phyloP scores from a whole-genome alignment of 1,139 yeast genomes.

The Suhomyces bokatorum region DNA sequence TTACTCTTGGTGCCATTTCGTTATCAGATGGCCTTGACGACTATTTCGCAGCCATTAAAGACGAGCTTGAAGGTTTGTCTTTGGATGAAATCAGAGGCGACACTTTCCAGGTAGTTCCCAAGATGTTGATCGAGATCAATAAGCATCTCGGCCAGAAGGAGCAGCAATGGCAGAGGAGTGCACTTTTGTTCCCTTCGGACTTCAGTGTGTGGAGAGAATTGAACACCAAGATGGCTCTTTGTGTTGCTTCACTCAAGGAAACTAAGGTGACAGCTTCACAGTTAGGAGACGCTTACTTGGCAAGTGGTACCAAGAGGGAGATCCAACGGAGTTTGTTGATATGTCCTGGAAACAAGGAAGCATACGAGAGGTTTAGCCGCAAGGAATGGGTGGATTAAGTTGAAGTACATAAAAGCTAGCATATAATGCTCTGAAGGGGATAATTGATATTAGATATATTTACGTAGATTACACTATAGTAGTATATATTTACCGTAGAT shows the following conservation, averaged over 20 bases:
- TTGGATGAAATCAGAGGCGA: conserved; percentile 52
- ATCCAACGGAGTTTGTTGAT: conserved; percentile 57
- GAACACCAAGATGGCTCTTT: conserved; percentile 46
- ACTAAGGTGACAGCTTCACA: conserved; percentile 54
- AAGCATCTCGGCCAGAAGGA: conserved; percentile 25
- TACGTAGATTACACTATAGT: too few relatives aligned
- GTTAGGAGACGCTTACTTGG: conserved; percentile 52
- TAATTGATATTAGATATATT: too few relatives aligned
- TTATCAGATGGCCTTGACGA: conserved; percentile 62
- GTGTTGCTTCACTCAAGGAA: conserved; percentile 49
- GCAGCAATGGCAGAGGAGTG: conserved; percentile 65
- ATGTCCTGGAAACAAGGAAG: conserved; percentile 25
- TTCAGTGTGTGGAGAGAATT: conserved; percentile 67
- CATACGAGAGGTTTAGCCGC: conserved; percentile 7
- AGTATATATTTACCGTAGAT: too few relatives aligned
- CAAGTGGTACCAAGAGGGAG: conserved; percentile 48
- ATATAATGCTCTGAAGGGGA: too few relatives aligned
- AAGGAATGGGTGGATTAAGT: too few relatives aligned
- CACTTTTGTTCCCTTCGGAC: conserved; percentile 73
- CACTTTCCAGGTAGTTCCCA: conserved; percentile 56
- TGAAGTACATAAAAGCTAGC: too few relatives aligned
- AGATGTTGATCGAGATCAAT: conserved; percentile 55
- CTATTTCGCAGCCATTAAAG: conserved; percentile 61
- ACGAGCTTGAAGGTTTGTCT: conserved; percentile 59
- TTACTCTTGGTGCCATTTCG: conserved; percentile 81